Base-by-base conservation (phyloP, 2,329 filamentous ascomycete genomes). In the Malbranchea zuffiana region DNA sequence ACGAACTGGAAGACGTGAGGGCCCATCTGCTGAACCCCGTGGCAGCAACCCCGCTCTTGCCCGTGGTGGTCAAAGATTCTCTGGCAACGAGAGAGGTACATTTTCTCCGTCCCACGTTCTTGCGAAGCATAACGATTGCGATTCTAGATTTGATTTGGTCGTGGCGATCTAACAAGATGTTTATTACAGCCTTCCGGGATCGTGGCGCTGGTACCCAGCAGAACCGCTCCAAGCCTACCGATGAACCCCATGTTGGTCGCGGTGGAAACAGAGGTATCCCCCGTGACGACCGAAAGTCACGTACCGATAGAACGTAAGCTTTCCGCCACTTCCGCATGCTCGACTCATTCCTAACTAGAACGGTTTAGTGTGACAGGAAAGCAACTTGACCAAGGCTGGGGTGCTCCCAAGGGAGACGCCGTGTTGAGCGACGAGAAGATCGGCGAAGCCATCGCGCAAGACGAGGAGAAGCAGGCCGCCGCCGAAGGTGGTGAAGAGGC, bases 371-470 rank as follows among this genome's bases (percentile, higher is more conserved):
- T 61, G 44, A 61, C 63, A 45, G 54, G 53, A 43, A 67, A 66
- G 58, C 62, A 66, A 53, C 47, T 81, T 59, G 82, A 78, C 57
- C 82, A 88, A 63, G 82, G 83, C 53, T 96, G 88, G 86, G 90
- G 88, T 53, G 79, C 75, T 56, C 72, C 74, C 51, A 81, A 84
- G 57, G 90, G 86, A 54, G 69, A 79, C 45, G 81, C 81, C 57
- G 85, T 92, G 68, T 78, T 82, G 67, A 82, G 82, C 57, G 90
- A 96, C 54, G 90, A 96, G 74, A 76, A 84, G 66, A 85, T 81
- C 51, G 90, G 82, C 52, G 86, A 92, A 62, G 80, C 76, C 52
- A 92, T 95, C 51, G 90, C 90, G 50, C 74, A 84, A 66, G 69
- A 72, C 47, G 88, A 96, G 58, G 74, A 84, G 67, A 85, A 82